phyloP scores from a whole-genome alignment of 2,329 filamentous ascomycete species.

The Cladosporium sp. region DNA sequence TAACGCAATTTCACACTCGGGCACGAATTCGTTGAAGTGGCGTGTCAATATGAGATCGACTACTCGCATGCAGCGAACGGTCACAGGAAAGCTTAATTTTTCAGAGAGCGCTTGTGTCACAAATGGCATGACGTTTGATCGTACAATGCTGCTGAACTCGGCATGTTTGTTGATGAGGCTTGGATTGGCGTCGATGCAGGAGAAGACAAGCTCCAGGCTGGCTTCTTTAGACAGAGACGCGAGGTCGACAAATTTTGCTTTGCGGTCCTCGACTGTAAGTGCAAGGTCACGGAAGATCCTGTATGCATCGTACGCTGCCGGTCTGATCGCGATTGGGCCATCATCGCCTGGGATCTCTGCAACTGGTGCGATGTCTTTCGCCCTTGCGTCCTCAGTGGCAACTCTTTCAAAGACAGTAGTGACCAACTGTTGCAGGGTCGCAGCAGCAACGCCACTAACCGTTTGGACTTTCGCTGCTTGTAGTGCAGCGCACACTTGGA shows the following conservation, averaged over 20 bases:
- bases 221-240: conserved; percentile 76
- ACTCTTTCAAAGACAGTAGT: conserved; percentile 94
- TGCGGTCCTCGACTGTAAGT: conserved; percentile 78
- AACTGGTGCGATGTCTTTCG: conserved; percentile 47
- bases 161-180: conserved; percentile 71
- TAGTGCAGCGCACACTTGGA: conserved; percentile 88
- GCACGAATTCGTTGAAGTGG: conserved; percentile 68
- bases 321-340: conserved; percentile 61
- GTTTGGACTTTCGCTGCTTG: conserved; percentile 90
- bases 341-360: conserved; percentile 66
- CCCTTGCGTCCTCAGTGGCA: conserved; percentile 68
- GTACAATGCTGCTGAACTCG: conserved; percentile 76
- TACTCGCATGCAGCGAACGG: conserved; percentile 77
- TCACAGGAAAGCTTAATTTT: conserved; percentile 73
- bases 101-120: conserved; percentile 74
- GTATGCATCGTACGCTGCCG: conserved; percentile 82
- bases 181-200: conserved; percentile 81
- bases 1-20: conserved; percentile 79
- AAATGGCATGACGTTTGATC: conserved; percentile 75
- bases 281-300: conserved; percentile 88
- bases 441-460: conserved; percentile 91
- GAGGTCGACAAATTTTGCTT: conserved; percentile 76
- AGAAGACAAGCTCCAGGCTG: conserved; percentile 87
- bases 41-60: conserved; percentile 75
- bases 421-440: conserved; percentile 92